A percentile compares a stretch with the other conserved stretches of the same genome.
Conservation (phyloP, 306 rosid genomes). For the Quercus variabilis region DNA sequence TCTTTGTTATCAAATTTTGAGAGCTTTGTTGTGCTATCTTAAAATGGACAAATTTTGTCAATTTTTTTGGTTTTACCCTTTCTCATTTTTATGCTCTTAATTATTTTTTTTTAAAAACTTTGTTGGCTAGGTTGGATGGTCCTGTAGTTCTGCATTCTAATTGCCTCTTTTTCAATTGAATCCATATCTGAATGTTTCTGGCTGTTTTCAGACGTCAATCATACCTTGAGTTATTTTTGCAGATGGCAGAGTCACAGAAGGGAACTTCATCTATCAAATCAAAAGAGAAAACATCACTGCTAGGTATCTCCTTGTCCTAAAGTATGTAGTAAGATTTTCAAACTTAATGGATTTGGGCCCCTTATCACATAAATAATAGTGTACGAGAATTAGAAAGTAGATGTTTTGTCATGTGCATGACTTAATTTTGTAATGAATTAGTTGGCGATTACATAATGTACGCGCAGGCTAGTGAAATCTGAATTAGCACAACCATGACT, state of each 20-base stretch:
- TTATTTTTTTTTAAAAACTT: neutral
- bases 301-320: constrained; percentile 48
- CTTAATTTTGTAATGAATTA: neutral
- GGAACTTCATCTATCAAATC: constrained; percentile 47
- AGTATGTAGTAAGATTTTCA: neutral
- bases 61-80: neutral
- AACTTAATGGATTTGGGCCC: constrained; percentile 9
- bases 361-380: neutral
- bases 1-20: neutral
- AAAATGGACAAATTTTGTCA: neutral
- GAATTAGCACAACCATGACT: neutral
- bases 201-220: constrained; percentile 18
- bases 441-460: neutral
- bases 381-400: neutral
- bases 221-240: constrained; percentile 17
- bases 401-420: neutral
- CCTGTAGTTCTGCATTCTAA: neutral
- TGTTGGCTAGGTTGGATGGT: constrained; percentile 7
- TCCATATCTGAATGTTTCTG: constrained; percentile 11
- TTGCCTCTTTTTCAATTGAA: constrained; percentile 14
- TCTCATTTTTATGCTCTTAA: neutral
- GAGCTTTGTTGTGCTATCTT: neutral
- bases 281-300: constrained; percentile 43
- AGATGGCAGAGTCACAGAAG: constrained; percentile 65
- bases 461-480: neutral